These are phyloP conservation scores for Ilex aquifolium DNA, from an alignment of 257 asterid genomes.

Conservation along the genomic window DNA sequence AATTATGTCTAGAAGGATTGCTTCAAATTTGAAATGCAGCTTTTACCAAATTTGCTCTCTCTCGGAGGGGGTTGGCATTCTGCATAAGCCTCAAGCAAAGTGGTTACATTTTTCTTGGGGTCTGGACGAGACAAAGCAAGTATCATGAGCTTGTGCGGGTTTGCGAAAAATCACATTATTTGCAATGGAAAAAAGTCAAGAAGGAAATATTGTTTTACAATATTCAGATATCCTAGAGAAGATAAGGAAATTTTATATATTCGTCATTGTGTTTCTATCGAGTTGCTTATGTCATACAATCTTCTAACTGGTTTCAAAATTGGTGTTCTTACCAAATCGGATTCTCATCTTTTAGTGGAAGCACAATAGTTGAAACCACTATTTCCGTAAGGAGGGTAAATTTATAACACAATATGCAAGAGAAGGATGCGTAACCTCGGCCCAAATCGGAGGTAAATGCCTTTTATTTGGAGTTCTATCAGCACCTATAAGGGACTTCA, in stretches of 20 bases:
- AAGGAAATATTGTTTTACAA: too few species aligned
- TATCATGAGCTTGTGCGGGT: slow-evolving; percentile 75
- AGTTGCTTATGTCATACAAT: background rate
- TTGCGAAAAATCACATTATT: slow-evolving; percentile 53
- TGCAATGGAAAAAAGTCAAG: slow-evolving; percentile 22
- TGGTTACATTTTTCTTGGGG: slow-evolving; percentile 59
- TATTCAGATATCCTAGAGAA: too few species aligned
- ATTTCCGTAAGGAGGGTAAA: too few species aligned
- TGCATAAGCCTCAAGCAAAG: slow-evolving; percentile 62
- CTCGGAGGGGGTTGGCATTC: slow-evolving; percentile 61
- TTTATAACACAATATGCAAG: background rate
- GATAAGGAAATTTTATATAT: too few species aligned
- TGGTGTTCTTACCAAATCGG: too few species aligned
- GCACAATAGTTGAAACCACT: too few species aligned
- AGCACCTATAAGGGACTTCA: slow-evolving; percentile 28
- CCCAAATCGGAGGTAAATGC: slow-evolving; percentile 57
- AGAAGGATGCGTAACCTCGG: slow-evolving; percentile 41
- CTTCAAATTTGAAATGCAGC: slow-evolving; percentile 3
- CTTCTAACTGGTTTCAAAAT: background rate
- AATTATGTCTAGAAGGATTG: too few species aligned
- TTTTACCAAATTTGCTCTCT: slow-evolving; percentile 58
- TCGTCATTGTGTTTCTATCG: too few species aligned
- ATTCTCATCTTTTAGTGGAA: too few species aligned
- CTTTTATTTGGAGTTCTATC: slow-evolving; percentile 34
- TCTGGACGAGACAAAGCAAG: slow-evolving; percentile 66